Base-by-base conservation (phyloP, 495 filamentous ascomycete species). In the Lichina pygmaea region DNA sequence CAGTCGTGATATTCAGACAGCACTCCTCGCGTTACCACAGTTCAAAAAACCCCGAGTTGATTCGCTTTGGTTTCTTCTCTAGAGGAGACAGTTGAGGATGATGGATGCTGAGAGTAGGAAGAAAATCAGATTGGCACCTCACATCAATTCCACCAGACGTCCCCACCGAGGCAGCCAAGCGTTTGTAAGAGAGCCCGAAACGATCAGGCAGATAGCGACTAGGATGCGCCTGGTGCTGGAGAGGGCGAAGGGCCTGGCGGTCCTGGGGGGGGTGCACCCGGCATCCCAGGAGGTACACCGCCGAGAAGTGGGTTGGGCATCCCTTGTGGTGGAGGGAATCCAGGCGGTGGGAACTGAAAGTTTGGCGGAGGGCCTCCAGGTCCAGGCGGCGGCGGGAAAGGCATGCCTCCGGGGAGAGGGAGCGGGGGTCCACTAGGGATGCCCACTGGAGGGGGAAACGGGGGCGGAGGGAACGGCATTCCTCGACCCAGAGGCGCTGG, bases 341-440 rank as follows among this genome's bases (percentile, higher is more conserved):
- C 47, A 8, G 47, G 47, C 1, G 42, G 47, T 7, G 47, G 47
- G 12, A 49, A 49, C 33, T 49, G 47, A 32, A 47, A 47, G 32
- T 48, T 48, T 49, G 47, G 47, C 47, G 43, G 47, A n/a, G 40
- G 34, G 13, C 43, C 33, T 12, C 47, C 46, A n/a, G 46, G 46
- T 32, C 42, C 42, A 15, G 34, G 45, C 16, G 39, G 45, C 16
- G 39, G 39, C 16, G 46, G 46, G 32, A 48, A 48, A 11, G 46
- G 46, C 40, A 48, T 31, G 31, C 44, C 46, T 10, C 44, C 39
- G 17, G 36, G 39, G 38, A 37, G 36, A 11, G 34, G 34, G 6
- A 34, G 39, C 12, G 40, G 32, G 31, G 24, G 42, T 17, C 15
- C 30, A 4, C 3, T 12, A 12, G 42, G 2, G 2, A 12, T 12